A percentile compares a stretch with the other conserved stretches of the same genome.
Conservation (phyloP, 2,329 filamentous ascomycete genomes). For the Fusarium subtropicale region DNA sequence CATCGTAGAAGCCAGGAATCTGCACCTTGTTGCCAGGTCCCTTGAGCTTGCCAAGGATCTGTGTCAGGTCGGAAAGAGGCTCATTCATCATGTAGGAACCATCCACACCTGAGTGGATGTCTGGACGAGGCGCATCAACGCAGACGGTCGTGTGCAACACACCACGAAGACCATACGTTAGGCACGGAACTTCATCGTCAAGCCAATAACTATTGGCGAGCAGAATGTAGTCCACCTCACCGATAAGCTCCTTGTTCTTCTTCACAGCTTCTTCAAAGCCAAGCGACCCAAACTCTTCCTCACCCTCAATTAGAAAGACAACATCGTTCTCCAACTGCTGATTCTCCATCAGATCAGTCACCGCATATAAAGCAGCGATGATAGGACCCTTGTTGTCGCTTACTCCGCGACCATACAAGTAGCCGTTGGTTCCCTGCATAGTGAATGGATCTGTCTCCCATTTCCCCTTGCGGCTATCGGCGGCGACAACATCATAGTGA, state of each 20-base stretch:
- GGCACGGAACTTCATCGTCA: constrained; percentile 92
- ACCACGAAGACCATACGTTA: constrained; percentile 93
- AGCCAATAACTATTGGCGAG: constrained; percentile 99
- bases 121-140: constrained; percentile 85
- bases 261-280: constrained; percentile 88
- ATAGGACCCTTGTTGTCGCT: constrained; percentile 98
- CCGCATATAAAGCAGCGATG: constrained; percentile 92
- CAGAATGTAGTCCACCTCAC: constrained; percentile 91
- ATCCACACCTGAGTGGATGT: constrained; percentile 96
- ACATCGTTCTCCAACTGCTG: constrained; percentile 88
- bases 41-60: constrained; percentile 84
- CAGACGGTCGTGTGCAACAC: constrained; percentile 94
- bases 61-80: constrained; percentile 89
- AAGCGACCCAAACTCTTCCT: constrained; percentile 93
- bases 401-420: constrained; percentile 93
- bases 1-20: constrained; percentile 90
- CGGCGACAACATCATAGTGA: constrained; percentile 96
- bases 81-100: constrained; percentile 92
- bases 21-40: constrained; percentile 82
- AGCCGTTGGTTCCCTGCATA: constrained; percentile 90
- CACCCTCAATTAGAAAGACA: constrained; percentile 93
- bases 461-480: constrained; percentile 82
- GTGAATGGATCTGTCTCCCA: constrained; percentile 92
- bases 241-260: constrained; percentile 85
- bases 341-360: constrained; percentile 87